Evolutionary conservation across 305 asterid species (phyloP).

Genomic region (Rubia tinctorum): DNA sequence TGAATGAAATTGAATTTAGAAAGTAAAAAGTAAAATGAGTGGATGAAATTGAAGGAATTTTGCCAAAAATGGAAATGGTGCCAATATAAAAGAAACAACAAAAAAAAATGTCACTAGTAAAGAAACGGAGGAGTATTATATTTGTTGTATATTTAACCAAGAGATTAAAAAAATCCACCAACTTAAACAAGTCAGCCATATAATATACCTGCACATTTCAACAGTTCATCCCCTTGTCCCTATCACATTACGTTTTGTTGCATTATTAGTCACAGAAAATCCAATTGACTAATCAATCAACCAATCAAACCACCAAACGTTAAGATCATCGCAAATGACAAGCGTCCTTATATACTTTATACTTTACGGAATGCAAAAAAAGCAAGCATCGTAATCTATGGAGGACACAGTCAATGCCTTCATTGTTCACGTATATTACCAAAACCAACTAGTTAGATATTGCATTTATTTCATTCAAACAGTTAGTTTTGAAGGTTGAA

Average conservation of each 20-base stretch:
- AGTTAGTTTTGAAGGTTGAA: constrained; percentile 2
- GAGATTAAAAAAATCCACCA: no score
- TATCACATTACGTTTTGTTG: not conserved
- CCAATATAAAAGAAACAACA: no score
- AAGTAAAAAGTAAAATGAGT: no score
- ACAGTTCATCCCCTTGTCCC: not conserved
- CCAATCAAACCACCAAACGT: not conserved
- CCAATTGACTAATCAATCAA: constrained; percentile 5
- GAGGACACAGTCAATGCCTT: constrained; percentile 42
- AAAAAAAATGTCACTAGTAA: no score
- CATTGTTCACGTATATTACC: not conserved
- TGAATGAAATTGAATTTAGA: no score
- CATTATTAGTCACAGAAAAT: not conserved
- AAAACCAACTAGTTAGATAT: constrained; percentile 23
- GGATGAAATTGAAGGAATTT: no score
- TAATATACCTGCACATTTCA: not conserved
- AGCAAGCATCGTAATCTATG: constrained; percentile 28
- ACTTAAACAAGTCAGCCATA: no score
- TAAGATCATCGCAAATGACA: not conserved
- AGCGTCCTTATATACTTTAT: not conserved
- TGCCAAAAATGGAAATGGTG: no score
- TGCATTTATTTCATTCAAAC: constrained; percentile 24
- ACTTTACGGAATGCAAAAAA: not conserved
- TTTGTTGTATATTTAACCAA: no score
- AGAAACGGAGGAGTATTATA: no score